A percentile compares a stretch with the other conserved stretches of the same genome.
Conservation (phyloP, 306 rosid species). For the Dryas octopetala region DNA sequence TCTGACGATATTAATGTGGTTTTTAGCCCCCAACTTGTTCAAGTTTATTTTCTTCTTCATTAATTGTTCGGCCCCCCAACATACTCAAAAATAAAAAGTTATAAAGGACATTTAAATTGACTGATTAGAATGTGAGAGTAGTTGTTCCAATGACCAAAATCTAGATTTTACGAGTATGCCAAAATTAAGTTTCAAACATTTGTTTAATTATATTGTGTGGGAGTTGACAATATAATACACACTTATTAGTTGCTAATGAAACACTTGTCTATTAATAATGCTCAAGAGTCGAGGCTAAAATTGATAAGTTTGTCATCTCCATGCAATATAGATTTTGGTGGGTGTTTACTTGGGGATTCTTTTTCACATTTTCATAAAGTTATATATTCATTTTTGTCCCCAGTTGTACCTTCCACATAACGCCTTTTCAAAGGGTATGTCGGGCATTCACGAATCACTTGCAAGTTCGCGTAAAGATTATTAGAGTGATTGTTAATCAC, state of each 20-base stretch:
- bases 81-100: not conserved
- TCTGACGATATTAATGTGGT: too few relatives aligned
- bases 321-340: constrained; percentile 16
- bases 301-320: constrained; percentile 10
- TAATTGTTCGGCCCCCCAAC: too few relatives aligned
- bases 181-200: constrained; percentile 30
- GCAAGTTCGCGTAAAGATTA: not conserved
- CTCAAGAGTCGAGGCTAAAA: constrained; percentile 26
- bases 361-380: constrained; percentile 15
- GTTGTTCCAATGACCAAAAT: constrained; percentile 16
- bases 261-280: constrained; percentile 12
- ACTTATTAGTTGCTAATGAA: not conserved
- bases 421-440: constrained; percentile 33
- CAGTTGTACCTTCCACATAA: constrained; percentile 35
- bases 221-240: constrained; percentile 15
- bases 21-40: too few relatives aligned
- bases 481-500: not conserved
- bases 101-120: not conserved
- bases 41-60: too few relatives aligned
- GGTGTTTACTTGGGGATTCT: not conserved
- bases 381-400: constrained; percentile 29
- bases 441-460: constrained; percentile 31
- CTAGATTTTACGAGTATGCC: constrained; percentile 11
- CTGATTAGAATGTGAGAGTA: not conserved
- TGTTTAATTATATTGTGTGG: not conserved